Evolutionary conservation across 2,329 filamentous ascomycete species (phyloP).

Genomic region (Aspergillus sp.): DNA sequence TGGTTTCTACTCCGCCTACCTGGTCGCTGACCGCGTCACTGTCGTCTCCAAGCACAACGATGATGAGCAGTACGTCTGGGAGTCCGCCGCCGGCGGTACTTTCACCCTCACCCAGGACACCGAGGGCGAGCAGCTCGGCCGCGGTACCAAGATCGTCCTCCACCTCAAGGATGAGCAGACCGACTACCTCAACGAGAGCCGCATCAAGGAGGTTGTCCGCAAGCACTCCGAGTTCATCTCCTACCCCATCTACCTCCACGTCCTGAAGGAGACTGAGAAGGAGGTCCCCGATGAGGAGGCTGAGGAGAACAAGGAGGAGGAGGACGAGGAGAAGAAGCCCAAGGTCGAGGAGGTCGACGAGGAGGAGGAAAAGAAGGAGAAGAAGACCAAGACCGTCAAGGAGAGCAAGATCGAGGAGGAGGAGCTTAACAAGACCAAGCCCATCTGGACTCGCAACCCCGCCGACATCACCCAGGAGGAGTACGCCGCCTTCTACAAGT

Average conservation of each 20-base stretch:
- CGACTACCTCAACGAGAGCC: conserved; percentile 97
- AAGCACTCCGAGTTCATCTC: conserved; percentile 99
- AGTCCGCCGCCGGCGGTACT: conserved; percentile 94
- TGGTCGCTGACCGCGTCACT: conserved; percentile 93
- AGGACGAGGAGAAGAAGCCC: conserved; percentile 87
- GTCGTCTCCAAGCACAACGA: conserved; percentile 99
- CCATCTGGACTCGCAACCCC: conserved; percentile 99
- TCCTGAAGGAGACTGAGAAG: conserved; percentile 97
- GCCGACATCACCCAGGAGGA: conserved; percentile 93
- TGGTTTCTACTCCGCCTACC: conserved; percentile 99
- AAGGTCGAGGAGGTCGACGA: conserved; percentile 93
- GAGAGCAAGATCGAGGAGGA: conserved; percentile 98
- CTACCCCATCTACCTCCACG: conserved; percentile 99
- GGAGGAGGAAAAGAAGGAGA: conserved; percentile 80
- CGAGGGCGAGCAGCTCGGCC: conserved; percentile 84
- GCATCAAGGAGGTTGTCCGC: conserved; percentile 99
- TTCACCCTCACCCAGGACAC: conserved; percentile 91
- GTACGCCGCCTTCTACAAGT: conserved; percentile 99
- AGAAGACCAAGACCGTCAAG: conserved; percentile 99
- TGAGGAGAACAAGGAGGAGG: conserved; percentile 68
- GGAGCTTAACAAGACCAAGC: conserved; percentile 99
- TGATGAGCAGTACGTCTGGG: conserved; percentile 99
- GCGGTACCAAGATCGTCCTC: conserved; percentile 96
- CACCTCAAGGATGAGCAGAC: conserved; percentile 99
- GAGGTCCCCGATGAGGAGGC: conserved; percentile 93